A percentile compares a stretch with the other conserved stretches of the same genome.
Conservation (phyloP, 495 filamentous ascomycete species). For the Trichocladium uniseriatum region DNA sequence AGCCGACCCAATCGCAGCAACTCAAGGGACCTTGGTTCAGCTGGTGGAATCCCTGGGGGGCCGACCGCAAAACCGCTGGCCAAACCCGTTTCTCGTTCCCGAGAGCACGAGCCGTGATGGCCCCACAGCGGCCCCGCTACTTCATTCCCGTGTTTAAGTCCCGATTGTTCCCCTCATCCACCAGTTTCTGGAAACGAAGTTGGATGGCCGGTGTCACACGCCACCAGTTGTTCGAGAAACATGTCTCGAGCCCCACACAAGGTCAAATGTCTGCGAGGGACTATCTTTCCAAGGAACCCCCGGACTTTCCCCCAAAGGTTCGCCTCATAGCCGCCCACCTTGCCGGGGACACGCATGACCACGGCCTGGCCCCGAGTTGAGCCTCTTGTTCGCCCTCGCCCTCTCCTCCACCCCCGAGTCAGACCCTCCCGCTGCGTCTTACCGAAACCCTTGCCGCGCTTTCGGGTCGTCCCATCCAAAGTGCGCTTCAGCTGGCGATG, state of each 20-base stretch:
- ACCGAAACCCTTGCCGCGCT: slow-evolving; percentile 25
- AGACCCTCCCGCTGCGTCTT: slow-evolving; percentile 1
- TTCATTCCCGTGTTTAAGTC: slow-evolving; percentile 34
- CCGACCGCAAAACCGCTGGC: not conserved
- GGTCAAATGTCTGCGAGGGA: not conserved
- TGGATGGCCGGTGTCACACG: not conserved
- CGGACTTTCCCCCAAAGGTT: not conserved
- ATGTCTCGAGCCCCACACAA: not conserved
- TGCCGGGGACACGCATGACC: slow-evolving; percentile 3
- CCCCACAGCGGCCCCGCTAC: slow-evolving; percentile 32
- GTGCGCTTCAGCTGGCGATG: slow-evolving; percentile 1
- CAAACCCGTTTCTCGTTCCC: slow-evolving; percentile 6
- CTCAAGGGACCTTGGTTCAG: too few relatives aligned
- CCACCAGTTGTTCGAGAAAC: not conserved
- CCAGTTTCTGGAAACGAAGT: slow-evolving; percentile 5
- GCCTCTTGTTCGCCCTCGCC: slow-evolving; percentile 5
- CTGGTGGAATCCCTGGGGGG: not conserved
- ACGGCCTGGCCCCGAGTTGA: not conserved
- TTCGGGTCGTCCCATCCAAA: slow-evolving; percentile 9
- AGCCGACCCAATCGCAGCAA: not conserved
- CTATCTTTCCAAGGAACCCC: not conserved
- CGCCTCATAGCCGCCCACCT: slow-evolving; percentile 3
- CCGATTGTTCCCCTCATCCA: slow-evolving; percentile 22
- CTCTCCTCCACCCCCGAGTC: slow-evolving; percentile 5
- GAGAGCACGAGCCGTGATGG: slow-evolving; percentile 13